Evolutionary conservation across 2,329 filamentous ascomycete species (phyloP).

Genomic region (Aspergillus sp.): DNA sequence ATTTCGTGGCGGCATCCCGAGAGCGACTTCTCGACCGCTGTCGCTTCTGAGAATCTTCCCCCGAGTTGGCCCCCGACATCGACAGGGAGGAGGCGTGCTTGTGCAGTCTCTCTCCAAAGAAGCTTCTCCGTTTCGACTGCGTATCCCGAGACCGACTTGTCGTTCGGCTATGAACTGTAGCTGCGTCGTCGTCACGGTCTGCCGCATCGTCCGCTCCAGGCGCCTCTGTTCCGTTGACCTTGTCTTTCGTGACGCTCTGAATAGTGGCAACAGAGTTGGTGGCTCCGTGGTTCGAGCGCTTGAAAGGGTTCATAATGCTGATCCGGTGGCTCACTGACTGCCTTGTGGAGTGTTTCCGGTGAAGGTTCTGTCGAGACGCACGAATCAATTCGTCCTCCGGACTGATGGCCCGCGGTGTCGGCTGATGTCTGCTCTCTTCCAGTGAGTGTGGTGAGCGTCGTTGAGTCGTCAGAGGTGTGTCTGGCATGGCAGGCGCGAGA

Average conservation of each 20-base stretch:
- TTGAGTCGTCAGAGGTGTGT: constrained; percentile 47
- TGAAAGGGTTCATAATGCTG: constrained; percentile 45
- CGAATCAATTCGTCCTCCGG: constrained; percentile 38
- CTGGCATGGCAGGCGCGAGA: constrained; percentile 49
- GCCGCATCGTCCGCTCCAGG: constrained; percentile 17
- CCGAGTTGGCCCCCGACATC: constrained; percentile 18
- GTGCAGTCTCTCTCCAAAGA: constrained; percentile 35
- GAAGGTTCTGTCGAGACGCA: constrained; percentile 27
- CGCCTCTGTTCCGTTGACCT: constrained; percentile 19
- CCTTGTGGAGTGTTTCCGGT: constrained; percentile 35
- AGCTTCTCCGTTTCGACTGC: constrained; percentile 40
- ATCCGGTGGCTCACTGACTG: constrained; percentile 41
- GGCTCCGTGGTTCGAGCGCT: constrained; percentile 36
- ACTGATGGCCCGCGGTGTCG: constrained; percentile 29
- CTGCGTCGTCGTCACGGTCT: constrained; percentile 34
- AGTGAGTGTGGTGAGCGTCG: constrained; percentile 28
- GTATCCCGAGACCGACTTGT: constrained; percentile 35
- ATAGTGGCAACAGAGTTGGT: constrained; percentile 38
- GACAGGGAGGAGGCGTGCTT: constrained; percentile 35
- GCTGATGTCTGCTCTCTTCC: constrained; percentile 23
- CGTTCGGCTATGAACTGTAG: constrained; percentile 37
- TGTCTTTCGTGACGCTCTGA: constrained; percentile 26
- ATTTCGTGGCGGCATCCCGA: constrained; percentile 25
- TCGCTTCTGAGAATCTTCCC: constrained; percentile 25
- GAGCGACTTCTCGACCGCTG: constrained; percentile 28